These are phyloP conservation scores for Macrocybe gigantea DNA, from an alignment of 768 basidiomycete species.

Conservation along the genomic window DNA sequence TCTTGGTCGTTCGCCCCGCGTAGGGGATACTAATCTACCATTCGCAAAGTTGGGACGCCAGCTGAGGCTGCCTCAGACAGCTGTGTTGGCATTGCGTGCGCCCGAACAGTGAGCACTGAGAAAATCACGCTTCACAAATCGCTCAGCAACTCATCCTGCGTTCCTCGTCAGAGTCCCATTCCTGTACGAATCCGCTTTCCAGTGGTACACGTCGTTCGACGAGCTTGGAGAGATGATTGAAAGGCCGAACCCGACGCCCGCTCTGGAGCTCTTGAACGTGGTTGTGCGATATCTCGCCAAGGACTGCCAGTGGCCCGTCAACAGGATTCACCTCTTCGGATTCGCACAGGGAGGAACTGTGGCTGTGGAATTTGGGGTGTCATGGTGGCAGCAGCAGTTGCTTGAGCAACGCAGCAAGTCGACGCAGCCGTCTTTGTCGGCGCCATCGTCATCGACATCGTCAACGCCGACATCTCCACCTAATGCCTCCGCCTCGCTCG, in stretches of 20 bases:
- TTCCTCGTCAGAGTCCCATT: constrained; percentile 57
- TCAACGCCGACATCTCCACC: constrained; percentile 5
- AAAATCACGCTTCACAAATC: not conserved
- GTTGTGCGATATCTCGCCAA: constrained; percentile 51
- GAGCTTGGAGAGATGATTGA: constrained; percentile 65
- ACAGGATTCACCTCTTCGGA: constrained; percentile 80
- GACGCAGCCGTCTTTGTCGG: not conserved
- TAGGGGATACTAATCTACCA: constrained; percentile 78
- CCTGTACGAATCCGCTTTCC: constrained; percentile 72
- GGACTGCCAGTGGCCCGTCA: constrained; percentile 59
- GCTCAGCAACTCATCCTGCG: not conserved
- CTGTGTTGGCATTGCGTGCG: constrained; percentile 73
- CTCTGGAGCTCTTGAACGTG: constrained; percentile 48
- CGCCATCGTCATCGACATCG: too few species aligned
- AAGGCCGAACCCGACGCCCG: constrained; percentile 68
- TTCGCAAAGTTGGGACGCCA: constrained; percentile 70
- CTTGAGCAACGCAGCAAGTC: constrained; percentile 8
- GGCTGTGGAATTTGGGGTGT: constrained; percentile 60
- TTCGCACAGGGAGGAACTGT: constrained; percentile 85
- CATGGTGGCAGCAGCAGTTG: constrained; percentile 38
- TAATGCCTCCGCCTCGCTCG: constrained; percentile 33
- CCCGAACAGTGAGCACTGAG: constrained; percentile 52
- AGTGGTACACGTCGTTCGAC: constrained; percentile 87
- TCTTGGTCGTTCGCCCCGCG: not conserved
- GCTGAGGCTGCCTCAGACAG: constrained; percentile 86